Percentiles rank a stretch among this genome's conserved stretches.
Evolutionary conservation across 1,284 basidiomycete genomes (phyloP).

Genomic region (Trametes polyzona): DNA sequence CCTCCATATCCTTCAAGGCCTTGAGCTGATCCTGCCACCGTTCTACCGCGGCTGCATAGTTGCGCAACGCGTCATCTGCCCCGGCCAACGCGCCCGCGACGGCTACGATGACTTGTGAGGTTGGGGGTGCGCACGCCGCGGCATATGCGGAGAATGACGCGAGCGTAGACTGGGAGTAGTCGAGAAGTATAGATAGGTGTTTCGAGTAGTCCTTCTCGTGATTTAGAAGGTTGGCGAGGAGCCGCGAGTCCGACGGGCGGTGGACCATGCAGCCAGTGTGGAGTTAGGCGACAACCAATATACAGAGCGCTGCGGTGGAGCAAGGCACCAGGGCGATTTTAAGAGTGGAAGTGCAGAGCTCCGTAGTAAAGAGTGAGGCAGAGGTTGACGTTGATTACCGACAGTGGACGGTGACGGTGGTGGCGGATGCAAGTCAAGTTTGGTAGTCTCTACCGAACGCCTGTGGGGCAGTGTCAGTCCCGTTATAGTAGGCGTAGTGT

Average conservation of each 20-base stretch:
- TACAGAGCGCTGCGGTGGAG: neutral
- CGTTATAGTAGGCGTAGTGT: neutral
- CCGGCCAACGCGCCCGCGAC: slow-evolving; percentile 62
- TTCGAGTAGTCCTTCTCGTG: slow-evolving; percentile 75
- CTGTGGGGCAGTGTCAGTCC: neutral
- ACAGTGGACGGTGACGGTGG: neutral
- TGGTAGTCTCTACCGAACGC: neutral
- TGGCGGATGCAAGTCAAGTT: neutral
- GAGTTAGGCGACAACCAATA: too few species aligned
- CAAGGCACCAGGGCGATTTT: too few species aligned
- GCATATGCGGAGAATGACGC: slow-evolving; percentile 76
- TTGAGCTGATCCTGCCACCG: slow-evolving; percentile 66
- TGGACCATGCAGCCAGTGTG: slow-evolving; percentile 59
- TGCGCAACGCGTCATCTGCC: slow-evolving; percentile 68
- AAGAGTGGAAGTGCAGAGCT: too few species aligned
- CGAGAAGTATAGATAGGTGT: slow-evolving; percentile 57
- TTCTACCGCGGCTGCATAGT: slow-evolving; percentile 63
- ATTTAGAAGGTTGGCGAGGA: slow-evolving; percentile 65
- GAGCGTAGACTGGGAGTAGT: slow-evolving; percentile 61
- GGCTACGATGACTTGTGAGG: slow-evolving; percentile 59
- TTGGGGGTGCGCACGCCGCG: slow-evolving; percentile 59
- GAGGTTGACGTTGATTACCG: neutral
- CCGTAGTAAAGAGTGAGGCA: neutral
- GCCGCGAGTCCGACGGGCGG: slow-evolving; percentile 69
- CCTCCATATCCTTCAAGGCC: slow-evolving; percentile 56